A percentile compares a stretch with the other conserved stretches of the same genome.
Conservation (phyloP, 2,329 filamentous ascomycete species). For the Phoma sp. region DNA sequence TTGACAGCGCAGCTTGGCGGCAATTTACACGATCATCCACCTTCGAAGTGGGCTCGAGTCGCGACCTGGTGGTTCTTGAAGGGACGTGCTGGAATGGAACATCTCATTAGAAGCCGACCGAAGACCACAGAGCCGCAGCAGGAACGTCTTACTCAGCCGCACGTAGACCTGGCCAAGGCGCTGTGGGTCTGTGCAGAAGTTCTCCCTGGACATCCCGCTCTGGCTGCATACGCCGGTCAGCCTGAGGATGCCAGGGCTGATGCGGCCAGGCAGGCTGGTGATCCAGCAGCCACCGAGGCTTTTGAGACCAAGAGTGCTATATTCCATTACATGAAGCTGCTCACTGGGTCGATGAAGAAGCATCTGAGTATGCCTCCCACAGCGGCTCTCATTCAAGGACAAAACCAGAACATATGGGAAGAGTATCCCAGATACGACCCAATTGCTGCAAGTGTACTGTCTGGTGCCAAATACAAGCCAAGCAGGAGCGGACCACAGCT, state of each 20-base stretch:
- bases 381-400: conserved; percentile 72
- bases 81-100: conserved; percentile 77
- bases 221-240: conserved; percentile 35
- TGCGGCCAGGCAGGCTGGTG: conserved; percentile 51
- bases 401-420: conserved; percentile 83
- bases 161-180: conserved; percentile 82
- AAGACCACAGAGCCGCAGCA: conserved; percentile 57
- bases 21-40: conserved; percentile 66
- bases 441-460: conserved; percentile 71
- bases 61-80: conserved; percentile 90
- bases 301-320: conserved; percentile 62
- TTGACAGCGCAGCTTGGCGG: conserved; percentile 77
- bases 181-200: conserved; percentile 73
- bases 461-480: conserved; percentile 36
- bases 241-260: conserved; percentile 42
- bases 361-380: conserved; percentile 75
- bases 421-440: conserved; percentile 76
- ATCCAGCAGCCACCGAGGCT: conserved; percentile 53
- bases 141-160: conserved; percentile 71
- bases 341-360: conserved; percentile 81
- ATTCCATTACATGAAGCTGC: conserved; percentile 70
- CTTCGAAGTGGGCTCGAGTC: conserved; percentile 72
- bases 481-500: conserved; percentile 43
- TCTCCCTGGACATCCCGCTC: conserved; percentile 43
- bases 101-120: conserved; percentile 69